Evolutionary conservation across 2,329 filamentous ascomycete genomes (phyloP).

Genomic region (Pseudogymnoascus sp.): DNA sequence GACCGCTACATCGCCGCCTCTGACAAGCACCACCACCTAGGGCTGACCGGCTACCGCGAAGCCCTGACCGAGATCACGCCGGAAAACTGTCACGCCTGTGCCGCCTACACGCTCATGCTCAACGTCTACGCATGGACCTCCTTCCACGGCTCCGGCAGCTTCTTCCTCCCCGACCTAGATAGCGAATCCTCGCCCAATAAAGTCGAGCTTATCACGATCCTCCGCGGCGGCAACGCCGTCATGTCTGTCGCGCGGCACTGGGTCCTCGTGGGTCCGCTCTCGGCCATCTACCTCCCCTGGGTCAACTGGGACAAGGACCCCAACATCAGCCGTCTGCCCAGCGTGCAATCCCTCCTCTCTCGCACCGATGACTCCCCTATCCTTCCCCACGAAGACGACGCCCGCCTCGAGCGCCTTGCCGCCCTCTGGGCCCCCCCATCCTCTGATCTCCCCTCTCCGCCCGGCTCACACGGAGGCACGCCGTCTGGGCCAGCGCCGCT

Average conservation of each 20-base stretch:
- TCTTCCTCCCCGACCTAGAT: slow-evolving; percentile 14
- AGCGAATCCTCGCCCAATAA: neutral
- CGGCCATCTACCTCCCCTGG: neutral
- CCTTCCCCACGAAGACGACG: slow-evolving; percentile 4
- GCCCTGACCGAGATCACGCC: slow-evolving; percentile 11
- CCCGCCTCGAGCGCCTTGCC: neutral
- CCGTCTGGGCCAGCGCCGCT: neutral
- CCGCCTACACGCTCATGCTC: slow-evolving; percentile 14
- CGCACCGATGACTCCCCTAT: neutral
- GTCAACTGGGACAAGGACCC: slow-evolving; percentile 1
- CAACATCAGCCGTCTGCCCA: neutral
- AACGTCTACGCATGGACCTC: slow-evolving; percentile 15
- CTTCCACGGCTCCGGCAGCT: slow-evolving; percentile 10
- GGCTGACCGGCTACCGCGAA: slow-evolving; percentile 11
- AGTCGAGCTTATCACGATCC: slow-evolving; percentile 12
- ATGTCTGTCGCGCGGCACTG: neutral
- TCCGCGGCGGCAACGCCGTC: slow-evolving; percentile 11
- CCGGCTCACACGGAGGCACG: neutral
- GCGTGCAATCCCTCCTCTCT: neutral
- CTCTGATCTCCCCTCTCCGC: neutral
- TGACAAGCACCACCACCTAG: slow-evolving; percentile 12
- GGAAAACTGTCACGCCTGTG: slow-evolving; percentile 16
- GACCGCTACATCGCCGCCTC: slow-evolving; percentile 9
- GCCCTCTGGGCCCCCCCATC: neutral
- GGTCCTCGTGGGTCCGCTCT: slow-evolving; percentile 10